Percentiles rank a stretch among this genome's conserved stretches.
Evolutionary conservation across 306 rosid species (phyloP).

Genomic region (Corylus americana): DNA sequence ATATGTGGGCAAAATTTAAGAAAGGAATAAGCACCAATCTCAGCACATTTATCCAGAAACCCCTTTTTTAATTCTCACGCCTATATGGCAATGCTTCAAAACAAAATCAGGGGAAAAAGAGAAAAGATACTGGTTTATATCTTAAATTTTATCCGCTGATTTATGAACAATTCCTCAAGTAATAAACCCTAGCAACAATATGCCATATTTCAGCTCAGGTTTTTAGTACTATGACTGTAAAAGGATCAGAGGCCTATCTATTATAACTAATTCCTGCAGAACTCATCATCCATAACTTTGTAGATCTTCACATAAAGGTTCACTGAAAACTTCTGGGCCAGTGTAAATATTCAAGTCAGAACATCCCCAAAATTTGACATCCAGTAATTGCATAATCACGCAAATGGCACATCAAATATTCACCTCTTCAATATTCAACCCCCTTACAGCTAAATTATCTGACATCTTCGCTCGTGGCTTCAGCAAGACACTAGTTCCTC

Average conservation of each 20-base stretch:
- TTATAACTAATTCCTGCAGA: not conserved
- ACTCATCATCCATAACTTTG: not conserved
- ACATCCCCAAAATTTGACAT: no score
- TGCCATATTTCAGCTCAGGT: not conserved
- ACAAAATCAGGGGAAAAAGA: not conserved
- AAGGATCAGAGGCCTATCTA: not conserved
- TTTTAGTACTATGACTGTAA: not conserved
- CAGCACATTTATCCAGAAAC: not conserved
- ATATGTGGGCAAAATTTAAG: not conserved
- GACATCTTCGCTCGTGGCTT: not conserved
- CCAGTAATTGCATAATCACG: no score
- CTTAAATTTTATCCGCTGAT: not conserved
- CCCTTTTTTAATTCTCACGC: not conserved
- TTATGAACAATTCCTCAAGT: not conserved
- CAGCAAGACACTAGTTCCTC: not conserved
- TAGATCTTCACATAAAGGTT: no score
- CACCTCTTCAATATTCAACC: no score
- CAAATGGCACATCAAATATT: no score
- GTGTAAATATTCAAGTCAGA: no score
- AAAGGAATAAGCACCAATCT: not conserved
- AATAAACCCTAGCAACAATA: not conserved
- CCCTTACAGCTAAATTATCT: no score
- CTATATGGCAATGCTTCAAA: not conserved
- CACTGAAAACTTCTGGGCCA: no score
- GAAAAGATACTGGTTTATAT: not conserved